Percentiles rank a stretch among this genome's conserved stretches.
Evolutionary conservation across 208 protist species (phyloP).

Genomic region (Leishmania turanica): DNA sequence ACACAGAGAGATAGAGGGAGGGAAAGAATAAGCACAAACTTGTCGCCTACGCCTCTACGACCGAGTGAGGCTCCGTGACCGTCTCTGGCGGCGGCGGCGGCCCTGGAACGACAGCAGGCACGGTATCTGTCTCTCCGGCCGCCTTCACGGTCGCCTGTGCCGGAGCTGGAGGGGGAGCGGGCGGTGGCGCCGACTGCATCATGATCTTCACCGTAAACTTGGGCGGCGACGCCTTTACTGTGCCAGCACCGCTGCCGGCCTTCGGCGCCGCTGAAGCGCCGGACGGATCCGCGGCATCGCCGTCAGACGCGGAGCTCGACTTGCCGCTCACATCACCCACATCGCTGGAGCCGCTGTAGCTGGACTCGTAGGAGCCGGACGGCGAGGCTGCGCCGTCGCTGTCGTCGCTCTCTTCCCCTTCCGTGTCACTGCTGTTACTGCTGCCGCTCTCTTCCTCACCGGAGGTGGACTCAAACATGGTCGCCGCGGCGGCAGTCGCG

Average conservation of each 20-base stretch:
- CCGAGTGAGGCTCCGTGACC: neutral
- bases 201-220: constrained; percentile 2
- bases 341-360: constrained; percentile 7
- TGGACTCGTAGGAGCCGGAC: constrained; percentile 19
- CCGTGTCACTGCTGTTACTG: constrained; percentile 15
- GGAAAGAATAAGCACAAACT: neutral
- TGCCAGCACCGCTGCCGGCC: neutral
- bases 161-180: too few species aligned
- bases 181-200: neutral
- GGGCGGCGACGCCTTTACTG: neutral
- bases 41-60: neutral
- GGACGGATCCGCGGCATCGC: neutral
- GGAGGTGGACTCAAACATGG: constrained; percentile 20
- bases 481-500: constrained; percentile 19
- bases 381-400: constrained; percentile 9
- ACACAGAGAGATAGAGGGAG: neutral
- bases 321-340: constrained; percentile 1
- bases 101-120: neutral
- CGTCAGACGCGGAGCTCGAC: neutral
- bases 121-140: neutral
- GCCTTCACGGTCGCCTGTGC: neutral
- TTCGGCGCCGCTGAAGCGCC: neutral
- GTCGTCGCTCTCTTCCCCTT: constrained; percentile 3
- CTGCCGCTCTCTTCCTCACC: constrained; percentile 16
- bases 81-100: neutral